phyloP scores from a whole-genome alignment of 345 rosid species.

The Carallia brachiata region DNA sequence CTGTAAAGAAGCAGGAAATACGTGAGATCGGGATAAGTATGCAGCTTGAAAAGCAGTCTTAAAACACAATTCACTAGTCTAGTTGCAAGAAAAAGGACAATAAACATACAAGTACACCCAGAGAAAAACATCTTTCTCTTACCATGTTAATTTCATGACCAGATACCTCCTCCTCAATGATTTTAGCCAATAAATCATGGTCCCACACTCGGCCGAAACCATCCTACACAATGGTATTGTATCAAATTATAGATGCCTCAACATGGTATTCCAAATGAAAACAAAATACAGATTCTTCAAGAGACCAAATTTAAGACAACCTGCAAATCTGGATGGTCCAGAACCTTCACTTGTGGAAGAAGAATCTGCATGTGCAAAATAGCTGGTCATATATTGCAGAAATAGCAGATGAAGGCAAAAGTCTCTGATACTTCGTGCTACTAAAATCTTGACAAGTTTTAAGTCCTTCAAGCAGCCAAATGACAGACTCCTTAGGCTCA shows the following conservation, averaged over 20 bases:
- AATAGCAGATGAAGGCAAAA: neutral
- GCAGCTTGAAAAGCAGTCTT: neutral
- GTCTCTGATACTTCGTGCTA: neutral
- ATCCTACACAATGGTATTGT: slow-evolving; percentile 48
- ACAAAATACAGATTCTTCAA: neutral
- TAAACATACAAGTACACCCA: neutral
- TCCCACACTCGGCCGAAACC: slow-evolving; percentile 84
- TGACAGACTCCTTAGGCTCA: neutral
- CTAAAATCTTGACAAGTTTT: neutral
- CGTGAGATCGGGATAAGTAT: neutral
- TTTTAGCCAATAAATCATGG: slow-evolving; percentile 50
- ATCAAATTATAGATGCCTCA: slow-evolving; percentile 3
- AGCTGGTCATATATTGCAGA: neutral
- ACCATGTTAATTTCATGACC: slow-evolving; percentile 51
- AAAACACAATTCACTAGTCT: neutral
- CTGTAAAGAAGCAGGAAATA: slow-evolving; percentile 32
- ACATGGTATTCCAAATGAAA: slow-evolving; percentile 7
- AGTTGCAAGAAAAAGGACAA: neutral
- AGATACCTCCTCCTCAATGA: slow-evolving; percentile 59
- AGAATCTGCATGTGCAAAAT: slow-evolving; percentile 44
- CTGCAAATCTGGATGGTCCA: slow-evolving; percentile 75
- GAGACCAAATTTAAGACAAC: slow-evolving; percentile 25
- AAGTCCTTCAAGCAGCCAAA: neutral
- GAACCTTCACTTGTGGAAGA: slow-evolving; percentile 53
- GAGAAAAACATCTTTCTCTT: slow-evolving; percentile 20